Conservation (phyloP, 2,329 filamentous ascomycete species). For the Fonsecaea pugnacius region DNA sequence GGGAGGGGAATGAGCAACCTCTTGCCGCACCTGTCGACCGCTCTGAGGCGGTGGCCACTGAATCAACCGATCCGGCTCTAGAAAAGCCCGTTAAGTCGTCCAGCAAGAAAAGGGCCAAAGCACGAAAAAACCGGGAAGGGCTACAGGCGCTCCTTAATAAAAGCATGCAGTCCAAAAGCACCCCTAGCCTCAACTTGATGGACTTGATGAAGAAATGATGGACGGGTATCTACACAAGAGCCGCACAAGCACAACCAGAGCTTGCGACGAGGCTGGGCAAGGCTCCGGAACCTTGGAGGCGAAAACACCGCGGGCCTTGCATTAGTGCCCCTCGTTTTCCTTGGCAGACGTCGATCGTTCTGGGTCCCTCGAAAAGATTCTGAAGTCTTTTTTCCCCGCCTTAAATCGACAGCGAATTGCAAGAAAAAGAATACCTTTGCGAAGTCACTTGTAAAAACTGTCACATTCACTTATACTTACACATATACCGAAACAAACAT, state of each 20-base stretch:
- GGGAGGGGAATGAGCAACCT: neutral
- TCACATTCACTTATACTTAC: neutral
- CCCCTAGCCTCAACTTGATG: constrained; percentile 33
- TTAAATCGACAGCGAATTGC: neutral
- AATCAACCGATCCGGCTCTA: neutral
- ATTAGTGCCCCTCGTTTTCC: constrained; percentile 23
- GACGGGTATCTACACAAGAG: neutral
- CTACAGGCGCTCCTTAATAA: constrained; percentile 57
- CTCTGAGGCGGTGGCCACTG: neutral
- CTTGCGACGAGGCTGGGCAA: neutral
- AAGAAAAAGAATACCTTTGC: neutral
- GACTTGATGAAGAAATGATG: constrained; percentile 36
- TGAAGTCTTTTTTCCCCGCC: constrained; percentile 13
- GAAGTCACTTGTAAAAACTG: neutral
- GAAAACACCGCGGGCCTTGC: constrained; percentile 11
- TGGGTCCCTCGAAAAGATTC: constrained; percentile 32
- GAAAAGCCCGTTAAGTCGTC: constrained; percentile 37
- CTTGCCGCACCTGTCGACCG: neutral
- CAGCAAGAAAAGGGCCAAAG: constrained; percentile 62
- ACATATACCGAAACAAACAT: neutral
- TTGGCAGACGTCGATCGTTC: constrained; percentile 30
- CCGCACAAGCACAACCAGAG: neutral
- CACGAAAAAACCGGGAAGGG: constrained; percentile 56
- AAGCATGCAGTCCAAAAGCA: constrained; percentile 18
- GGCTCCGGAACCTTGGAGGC: neutral